Evolutionary conservation across 148 eudicot genomes (phyloP).

Genomic region (Nepenthes gracilis): DNA sequence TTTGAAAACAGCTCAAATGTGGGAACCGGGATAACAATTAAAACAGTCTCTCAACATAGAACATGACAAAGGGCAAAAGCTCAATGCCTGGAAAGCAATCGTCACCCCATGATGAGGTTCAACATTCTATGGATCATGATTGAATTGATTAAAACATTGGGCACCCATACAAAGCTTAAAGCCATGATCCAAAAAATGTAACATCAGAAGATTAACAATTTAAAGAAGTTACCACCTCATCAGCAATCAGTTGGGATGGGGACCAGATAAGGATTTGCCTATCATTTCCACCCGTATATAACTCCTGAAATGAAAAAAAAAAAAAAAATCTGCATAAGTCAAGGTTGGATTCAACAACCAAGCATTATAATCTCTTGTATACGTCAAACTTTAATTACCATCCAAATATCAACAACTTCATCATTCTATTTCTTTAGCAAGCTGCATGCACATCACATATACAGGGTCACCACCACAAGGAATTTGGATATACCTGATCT

Average conservation of each 20-base stretch:
- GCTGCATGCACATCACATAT: not conserved
- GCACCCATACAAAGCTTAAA: too few species aligned
- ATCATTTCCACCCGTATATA: conserved; percentile 85
- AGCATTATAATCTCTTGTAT: too few species aligned
- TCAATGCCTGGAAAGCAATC: too few species aligned
- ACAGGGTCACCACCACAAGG: not conserved
- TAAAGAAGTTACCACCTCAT: conserved; percentile 37
- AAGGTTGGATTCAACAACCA: too few species aligned
- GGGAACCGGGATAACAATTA: too few species aligned
- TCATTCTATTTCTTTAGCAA: not conserved
- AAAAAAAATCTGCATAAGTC: not conserved
- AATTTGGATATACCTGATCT: conserved; percentile 53
- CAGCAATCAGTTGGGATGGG: conserved; percentile 41
- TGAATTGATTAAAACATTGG: too few species aligned
- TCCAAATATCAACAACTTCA: not conserved
- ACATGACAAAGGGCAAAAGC: too few species aligned
- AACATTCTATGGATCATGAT: too few species aligned
- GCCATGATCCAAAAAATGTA: conserved; percentile 1
- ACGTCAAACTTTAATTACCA: too few species aligned
- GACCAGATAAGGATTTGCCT: conserved; percentile 93
- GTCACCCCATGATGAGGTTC: too few species aligned
- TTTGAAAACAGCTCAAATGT: too few species aligned
- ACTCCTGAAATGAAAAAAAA: conserved; percentile 38
- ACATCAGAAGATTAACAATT: not conserved
- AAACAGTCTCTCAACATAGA: too few species aligned